phyloP scores from a whole-genome alignment of 768 basidiomycete genomes.

The Phanerodontia chrysosporium region DNA sequence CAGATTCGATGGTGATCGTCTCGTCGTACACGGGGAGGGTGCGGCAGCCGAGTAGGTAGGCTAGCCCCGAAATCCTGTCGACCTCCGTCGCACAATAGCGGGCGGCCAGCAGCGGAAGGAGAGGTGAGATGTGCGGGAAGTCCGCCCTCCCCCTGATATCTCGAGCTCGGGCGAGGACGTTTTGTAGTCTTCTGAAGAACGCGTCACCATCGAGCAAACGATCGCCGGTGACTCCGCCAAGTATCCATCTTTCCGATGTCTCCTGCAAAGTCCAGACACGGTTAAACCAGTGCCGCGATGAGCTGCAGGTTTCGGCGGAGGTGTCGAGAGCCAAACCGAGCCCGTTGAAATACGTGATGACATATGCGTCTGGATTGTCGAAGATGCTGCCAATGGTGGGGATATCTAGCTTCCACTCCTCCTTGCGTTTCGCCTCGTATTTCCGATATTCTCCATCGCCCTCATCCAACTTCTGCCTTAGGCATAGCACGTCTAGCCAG shows the following conservation, averaged over 20 bases:
- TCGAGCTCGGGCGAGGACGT: not conserved
- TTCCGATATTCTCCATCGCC: not conserved
- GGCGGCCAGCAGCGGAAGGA: not conserved
- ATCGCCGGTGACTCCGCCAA: not conserved
- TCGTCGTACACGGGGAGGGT: not conserved
- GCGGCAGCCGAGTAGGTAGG: not conserved
- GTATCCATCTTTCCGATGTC: not conserved
- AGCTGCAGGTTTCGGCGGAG: not conserved
- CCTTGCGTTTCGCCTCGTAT: not conserved
- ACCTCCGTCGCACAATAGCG: not conserved
- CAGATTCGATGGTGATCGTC: not conserved
- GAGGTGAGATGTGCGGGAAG: not conserved
- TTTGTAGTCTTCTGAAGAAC: not conserved
- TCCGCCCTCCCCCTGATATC: not conserved
- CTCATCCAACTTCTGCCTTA: not conserved
- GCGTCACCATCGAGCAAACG: not conserved
- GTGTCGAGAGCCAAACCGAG: not conserved
- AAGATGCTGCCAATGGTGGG: not conserved
- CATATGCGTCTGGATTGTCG: not conserved
- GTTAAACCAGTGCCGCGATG: not conserved
- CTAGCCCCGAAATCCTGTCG: not conserved
- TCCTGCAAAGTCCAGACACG: not conserved
- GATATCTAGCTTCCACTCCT: not conserved
- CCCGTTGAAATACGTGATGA: not conserved
- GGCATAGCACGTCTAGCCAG: not conserved